A percentile compares a stretch with the other conserved stretches of the same genome.
These are phyloP conservation scores for Backusella liffmaniae DNA, from an alignment of 192 early-diverging fungal genomes.

Conservation along the genomic window DNA sequence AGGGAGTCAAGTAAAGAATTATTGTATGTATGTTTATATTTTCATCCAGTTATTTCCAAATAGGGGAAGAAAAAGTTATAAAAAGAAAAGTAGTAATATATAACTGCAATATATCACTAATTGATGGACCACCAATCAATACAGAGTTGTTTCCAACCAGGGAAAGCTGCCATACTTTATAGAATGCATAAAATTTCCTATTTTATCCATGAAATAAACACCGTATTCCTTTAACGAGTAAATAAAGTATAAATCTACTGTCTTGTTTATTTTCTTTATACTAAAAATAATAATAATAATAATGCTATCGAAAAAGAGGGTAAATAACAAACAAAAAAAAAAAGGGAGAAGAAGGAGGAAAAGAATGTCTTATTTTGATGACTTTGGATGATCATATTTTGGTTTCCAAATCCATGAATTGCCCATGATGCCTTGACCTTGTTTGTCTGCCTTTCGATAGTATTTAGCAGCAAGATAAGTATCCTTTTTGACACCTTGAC, in stretches of 20 bases:
- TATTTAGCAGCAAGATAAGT: constrained; percentile 73
- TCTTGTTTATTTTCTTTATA: background rate
- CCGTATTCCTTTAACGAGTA: background rate
- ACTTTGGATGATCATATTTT: constrained; percentile 61
- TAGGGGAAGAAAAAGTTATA: background rate
- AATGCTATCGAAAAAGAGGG: background rate
- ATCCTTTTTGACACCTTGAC: constrained; percentile 73
- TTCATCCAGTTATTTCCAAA: background rate
- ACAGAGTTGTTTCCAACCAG: background rate
- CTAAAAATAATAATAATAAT: background rate
- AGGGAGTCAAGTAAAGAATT: too few relatives aligned
- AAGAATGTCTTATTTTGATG: background rate
- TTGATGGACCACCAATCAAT: background rate
- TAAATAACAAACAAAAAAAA: background rate
- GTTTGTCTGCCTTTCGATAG: constrained; percentile 71
- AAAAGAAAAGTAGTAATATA: background rate
- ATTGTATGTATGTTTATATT: too few relatives aligned
- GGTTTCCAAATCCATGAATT: constrained; percentile 85
- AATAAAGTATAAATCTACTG: background rate
- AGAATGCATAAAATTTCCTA: background rate
- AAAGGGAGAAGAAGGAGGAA: background rate
- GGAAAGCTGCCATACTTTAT: background rate
- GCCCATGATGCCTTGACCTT: constrained; percentile 72
- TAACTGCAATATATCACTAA: background rate
- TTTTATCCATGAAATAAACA: background rate